Evolutionary conservation across 1,284 basidiomycete species (phyloP), one percentile per base, ranked within the genome.

Genomic region (Austropuccinia psidii): DNA sequence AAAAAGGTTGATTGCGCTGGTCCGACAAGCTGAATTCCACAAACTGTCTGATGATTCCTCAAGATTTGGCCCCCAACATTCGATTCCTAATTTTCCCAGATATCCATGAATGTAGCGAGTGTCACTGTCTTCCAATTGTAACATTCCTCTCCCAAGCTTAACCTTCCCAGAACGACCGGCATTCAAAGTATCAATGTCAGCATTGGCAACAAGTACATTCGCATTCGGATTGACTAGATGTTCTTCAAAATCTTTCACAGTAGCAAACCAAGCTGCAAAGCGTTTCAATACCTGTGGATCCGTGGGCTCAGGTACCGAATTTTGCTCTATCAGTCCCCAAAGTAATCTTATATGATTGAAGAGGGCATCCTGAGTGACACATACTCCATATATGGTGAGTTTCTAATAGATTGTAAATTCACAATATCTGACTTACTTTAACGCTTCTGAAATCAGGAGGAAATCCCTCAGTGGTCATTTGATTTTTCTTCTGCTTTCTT

Each of bases 41-140:
- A 60, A 33, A 41, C 29, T 17, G 24, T 47, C 13, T 1, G 45
- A 11, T 7, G 35, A n/a, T 21, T 54, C 37, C 13, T 57, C 24
- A 11, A 68, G 21, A 35, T 70, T 57, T 9, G 67, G 67, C 24
- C 52, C 41, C 67, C 67, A 70, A 0, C 43, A 29, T 21, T 31
- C 17, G 11, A 70, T 9, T 1, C 67, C 55, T 6, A 70, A 31
- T 11, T 31, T 54, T 4, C 29, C 45, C 43, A 70, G n/a, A 9
- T 47, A 17, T 4, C 55, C 67, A 15, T 35, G 67, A 21, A 55
- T 55, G 24, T 60, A 70, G 1, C 52, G n/a, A 35, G n/a, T n/a
- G n/a, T n/a, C n/a, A n/a, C n/a, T n/a, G n/a, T n/a, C n/a, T n/a
- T n/a, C n/a, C n/a, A n/a, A n/a, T n/a, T 54, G 9, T n/a, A 33